phyloP scores from a whole-genome alignment of 306 rosid genomes.

The Malus fusca region DNA sequence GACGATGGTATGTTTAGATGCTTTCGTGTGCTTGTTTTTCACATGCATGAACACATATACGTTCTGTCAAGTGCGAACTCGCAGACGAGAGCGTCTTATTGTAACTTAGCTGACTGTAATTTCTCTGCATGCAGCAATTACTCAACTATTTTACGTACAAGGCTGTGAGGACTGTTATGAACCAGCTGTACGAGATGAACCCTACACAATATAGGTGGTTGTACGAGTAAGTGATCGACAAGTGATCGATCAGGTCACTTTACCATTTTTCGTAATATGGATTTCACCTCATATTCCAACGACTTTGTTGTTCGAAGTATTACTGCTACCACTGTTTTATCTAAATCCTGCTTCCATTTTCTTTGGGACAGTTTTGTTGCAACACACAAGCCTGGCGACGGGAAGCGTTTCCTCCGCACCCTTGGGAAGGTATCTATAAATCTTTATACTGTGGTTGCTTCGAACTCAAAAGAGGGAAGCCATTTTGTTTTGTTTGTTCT shows the following conservation, averaged over 20 bases:
- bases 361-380: conserved; percentile 56
- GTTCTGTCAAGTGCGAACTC: neutral
- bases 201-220: conserved; percentile 87
- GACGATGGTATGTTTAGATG: neutral
- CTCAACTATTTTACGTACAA: conserved; percentile 88
- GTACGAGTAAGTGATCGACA: conserved; percentile 70
- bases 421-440: conserved; percentile 70
- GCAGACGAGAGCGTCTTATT: neutral
- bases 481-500: neutral
- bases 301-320: no score
- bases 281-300: neutral
- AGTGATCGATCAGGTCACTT: conserved; percentile 19
- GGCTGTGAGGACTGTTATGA: conserved; percentile 94
- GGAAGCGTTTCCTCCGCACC: conserved; percentile 61
- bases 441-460: neutral
- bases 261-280: neutral
- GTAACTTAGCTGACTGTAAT: conserved; percentile 20
- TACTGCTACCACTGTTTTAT: neutral
- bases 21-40: neutral
- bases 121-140: conserved; percentile 63
- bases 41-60: no score
- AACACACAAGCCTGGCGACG: conserved; percentile 72
- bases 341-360: conserved; percentile 1
- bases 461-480: neutral
- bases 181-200: conserved; percentile 89